Base-by-base conservation (phyloP, 2,329 filamentous ascomycete species). In the Zymoseptoria tritici region DNA sequence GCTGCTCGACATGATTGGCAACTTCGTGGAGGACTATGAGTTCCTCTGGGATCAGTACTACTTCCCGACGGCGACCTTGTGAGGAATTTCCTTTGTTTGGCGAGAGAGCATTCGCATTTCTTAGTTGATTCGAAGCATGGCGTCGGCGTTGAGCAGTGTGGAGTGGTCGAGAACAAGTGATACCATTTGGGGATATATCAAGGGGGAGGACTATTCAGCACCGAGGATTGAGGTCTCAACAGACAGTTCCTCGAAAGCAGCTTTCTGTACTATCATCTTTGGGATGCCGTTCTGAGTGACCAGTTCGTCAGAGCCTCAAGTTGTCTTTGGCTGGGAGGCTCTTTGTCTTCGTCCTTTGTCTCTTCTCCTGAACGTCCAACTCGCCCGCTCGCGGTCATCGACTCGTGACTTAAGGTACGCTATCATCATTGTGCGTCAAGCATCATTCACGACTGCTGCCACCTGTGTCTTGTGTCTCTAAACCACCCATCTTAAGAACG, bases 11-110 rank as follows among this genome's bases (percentile, higher is more conserved):
- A 84, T 99, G 72, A 80, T 96, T 22, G 89, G 87, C 8, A 90
- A 89, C 59, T 88, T 99, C 52, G 76, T 97, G 64, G 91, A 97
- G 72, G 94, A 99, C 74, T 99, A 99, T 73, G 90, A 96, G 75
- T 97, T 95, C 73, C 80, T 99, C 31, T 99, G 94, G 94, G 91
- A 97, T 76, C 92, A 95, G 69, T 97, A 97, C 75, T 95, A 97
- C 76, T 99, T 97, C 75, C 81, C 84, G 19, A 87, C 84, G 1
- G 81, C 83, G 24, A 87, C 83, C 4, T 66, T 83, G 62, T 83
- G 70, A 71, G 46, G 52, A 3, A 3, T 51, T 56, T 46, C 51
- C 8, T 57, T 49, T 64, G 42, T 57, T 20, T 60, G 55, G 56
- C 51, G 51, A 21, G 8, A 22, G 51, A 16, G 11, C 36, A 13